These are phyloP conservation scores for Rubia occidens DNA, from an alignment of 305 asterid species.

Conservation along the genomic window DNA sequence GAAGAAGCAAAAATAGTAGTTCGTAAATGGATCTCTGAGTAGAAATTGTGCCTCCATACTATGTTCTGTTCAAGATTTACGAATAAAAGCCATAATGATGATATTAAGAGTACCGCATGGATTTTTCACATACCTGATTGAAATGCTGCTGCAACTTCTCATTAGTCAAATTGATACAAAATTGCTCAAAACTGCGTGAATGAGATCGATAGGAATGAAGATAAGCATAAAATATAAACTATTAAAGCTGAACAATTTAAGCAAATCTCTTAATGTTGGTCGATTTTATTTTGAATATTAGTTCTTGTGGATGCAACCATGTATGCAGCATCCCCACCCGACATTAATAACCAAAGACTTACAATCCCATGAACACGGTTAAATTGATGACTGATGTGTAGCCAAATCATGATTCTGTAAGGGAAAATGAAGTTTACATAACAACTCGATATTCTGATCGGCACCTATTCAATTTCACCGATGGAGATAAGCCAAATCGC, in stretches of 20 bases:
- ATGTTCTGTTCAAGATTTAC: not conserved
- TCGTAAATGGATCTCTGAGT: not conserved
- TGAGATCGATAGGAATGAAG: conserved; percentile 7
- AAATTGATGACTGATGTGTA: not conserved
- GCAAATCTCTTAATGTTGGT: not conserved
- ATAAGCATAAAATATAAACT: not conserved
- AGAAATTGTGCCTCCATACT: not conserved
- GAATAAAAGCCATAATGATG: not conserved
- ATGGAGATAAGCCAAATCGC: not conserved
- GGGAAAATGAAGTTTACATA: not conserved
- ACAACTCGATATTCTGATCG: not conserved
- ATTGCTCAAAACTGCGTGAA: conserved; percentile 80
- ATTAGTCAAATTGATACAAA: conserved; percentile 79
- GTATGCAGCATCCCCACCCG: not conserved
- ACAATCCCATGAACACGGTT: not conserved
- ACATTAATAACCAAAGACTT: not conserved
- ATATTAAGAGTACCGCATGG: not conserved
- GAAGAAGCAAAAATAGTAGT: not conserved
- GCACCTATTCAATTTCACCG: not conserved
- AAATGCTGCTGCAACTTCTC: conserved; percentile 91
- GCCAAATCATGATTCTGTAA: not conserved
- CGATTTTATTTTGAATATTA: not conserved
- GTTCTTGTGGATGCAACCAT: not conserved
- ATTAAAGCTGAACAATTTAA: not conserved
- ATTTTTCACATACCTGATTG: conserved; percentile 52